Percentiles rank a stretch among this genome's conserved stretches.
These are phyloP conservation scores for Acorus calamus DNA, from an alignment of 106 monocot species.

Conservation along the genomic window DNA sequence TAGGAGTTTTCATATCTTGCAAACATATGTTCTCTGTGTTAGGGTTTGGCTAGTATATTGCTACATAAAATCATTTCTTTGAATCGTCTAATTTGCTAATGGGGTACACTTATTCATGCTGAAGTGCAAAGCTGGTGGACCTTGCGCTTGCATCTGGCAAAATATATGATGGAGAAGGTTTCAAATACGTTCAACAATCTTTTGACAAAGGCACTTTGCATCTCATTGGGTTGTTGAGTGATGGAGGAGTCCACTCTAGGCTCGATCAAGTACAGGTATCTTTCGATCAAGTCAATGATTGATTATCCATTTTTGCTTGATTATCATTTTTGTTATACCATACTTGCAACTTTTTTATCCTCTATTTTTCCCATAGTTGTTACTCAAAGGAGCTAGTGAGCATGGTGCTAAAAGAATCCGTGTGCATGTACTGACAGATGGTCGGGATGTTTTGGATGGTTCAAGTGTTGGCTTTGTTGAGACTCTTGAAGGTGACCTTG, in stretches of 20 bases:
- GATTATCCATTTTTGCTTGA: background rate
- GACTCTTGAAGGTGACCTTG: conserved; percentile 77
- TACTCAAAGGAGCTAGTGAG: conserved; percentile 85
- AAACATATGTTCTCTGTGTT: too few relatives aligned
- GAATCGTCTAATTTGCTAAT: too few relatives aligned
- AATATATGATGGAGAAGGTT: conserved; percentile 82
- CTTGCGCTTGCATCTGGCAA: conserved; percentile 86
- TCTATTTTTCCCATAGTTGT: conserved; percentile 37
- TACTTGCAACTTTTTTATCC: background rate
- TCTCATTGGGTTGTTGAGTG: conserved; percentile 89
- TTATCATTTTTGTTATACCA: background rate
- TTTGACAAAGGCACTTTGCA: conserved; percentile 79
- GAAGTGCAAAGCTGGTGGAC: conserved; percentile 87
- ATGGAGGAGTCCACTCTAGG: conserved; percentile 94
- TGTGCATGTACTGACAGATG: conserved; percentile 91
- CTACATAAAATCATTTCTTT: too few relatives aligned
- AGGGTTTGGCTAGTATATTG: too few relatives aligned
- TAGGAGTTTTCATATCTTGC: too few relatives aligned
- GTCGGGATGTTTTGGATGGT: conserved; percentile 96
- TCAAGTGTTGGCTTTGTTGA: conserved; percentile 86
- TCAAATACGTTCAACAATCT: conserved; percentile 78
- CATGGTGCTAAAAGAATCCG: conserved; percentile 88
- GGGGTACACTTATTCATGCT: background rate
- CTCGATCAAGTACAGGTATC: conserved; percentile 93
- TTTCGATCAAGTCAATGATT: background rate